A percentile compares a stretch with the other conserved stretches of the same genome.
Evolutionary conservation across 805 yeast genomes (phyloP).

Genomic region (Wickerhamomyces bisporus): DNA sequence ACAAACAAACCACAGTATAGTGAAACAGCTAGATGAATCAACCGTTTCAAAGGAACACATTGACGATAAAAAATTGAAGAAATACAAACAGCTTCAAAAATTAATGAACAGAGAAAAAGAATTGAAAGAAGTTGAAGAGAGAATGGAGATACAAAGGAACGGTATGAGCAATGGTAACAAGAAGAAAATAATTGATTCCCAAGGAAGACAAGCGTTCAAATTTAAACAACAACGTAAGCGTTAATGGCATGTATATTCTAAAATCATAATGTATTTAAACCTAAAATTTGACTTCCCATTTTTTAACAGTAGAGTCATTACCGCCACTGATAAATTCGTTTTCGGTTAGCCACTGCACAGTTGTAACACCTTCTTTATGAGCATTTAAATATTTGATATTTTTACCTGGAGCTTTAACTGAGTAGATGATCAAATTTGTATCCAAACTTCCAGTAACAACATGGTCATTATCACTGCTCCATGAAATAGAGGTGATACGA

Average conservation of each 20-base stretch:
- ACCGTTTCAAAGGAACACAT: constrained; percentile 33
- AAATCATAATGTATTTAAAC: neutral
- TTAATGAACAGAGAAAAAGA: constrained; percentile 68
- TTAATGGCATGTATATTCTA: constrained; percentile 12
- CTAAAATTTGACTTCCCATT: constrained; percentile 45
- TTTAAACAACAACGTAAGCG: constrained; percentile 80
- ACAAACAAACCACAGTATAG: constrained; percentile 31
- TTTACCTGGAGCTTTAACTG: constrained; percentile 72
- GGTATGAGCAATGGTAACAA: constrained; percentile 88
- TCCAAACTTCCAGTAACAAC: constrained; percentile 82
- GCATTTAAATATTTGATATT: constrained; percentile 71
- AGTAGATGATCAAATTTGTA: constrained; percentile 73
- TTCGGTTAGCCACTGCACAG: constrained; percentile 60
- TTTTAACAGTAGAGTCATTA: constrained; percentile 71
- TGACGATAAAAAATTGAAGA: constrained; percentile 53
- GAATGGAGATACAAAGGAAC: constrained; percentile 76
- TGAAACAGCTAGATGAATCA: constrained; percentile 21
- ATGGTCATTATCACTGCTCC: constrained; percentile 72
- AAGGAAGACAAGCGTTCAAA: constrained; percentile 70
- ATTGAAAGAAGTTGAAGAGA: constrained; percentile 60
- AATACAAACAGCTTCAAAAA: constrained; percentile 52
- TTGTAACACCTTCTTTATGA: constrained; percentile 83
- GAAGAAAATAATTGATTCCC: constrained; percentile 61
- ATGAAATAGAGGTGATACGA: constrained; percentile 66
- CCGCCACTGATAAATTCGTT: constrained; percentile 64